A percentile compares a stretch with the other conserved stretches of the same genome.
These are phyloP conservation scores for Didymella lethalis DNA, from an alignment of 2,329 filamentous ascomycete genomes.

Conservation along the genomic window DNA sequence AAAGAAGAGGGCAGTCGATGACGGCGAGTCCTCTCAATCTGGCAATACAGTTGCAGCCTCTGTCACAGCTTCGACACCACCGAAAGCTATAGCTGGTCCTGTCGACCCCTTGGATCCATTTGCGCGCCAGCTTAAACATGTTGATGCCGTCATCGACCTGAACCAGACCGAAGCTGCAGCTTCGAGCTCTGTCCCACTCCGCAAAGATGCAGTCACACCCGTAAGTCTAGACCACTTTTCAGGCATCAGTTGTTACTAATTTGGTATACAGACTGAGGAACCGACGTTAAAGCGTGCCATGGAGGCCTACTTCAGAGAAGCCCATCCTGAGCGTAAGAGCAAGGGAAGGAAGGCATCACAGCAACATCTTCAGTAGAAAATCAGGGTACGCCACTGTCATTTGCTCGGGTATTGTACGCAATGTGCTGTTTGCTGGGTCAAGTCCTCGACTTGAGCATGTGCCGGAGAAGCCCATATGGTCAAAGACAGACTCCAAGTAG, in stretches of 20 bases:
- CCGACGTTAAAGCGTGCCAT: constrained; percentile 14
- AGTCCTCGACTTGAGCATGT: neutral
- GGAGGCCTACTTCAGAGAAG: constrained; percentile 18
- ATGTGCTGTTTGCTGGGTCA: neutral
- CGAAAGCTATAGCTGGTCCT: neutral
- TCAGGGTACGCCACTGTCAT: neutral
- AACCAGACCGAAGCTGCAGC: neutral
- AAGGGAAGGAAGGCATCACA: constrained; percentile 5
- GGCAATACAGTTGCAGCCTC: neutral
- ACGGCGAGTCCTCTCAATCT: neutral
- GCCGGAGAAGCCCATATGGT: neutral
- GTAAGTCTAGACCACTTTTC: neutral
- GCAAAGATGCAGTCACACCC: neutral
- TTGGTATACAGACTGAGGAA: constrained; percentile 1
- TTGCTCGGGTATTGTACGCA: neutral
- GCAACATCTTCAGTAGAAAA: constrained; percentile 3
- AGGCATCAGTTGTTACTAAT: neutral
- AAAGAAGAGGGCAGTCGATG: constrained; percentile 7
- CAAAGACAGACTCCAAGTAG: neutral
- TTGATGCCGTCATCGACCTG: constrained; percentile 9
- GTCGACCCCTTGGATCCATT: constrained; percentile 12
- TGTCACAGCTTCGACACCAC: neutral
- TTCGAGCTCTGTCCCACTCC: neutral
- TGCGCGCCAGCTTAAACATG: constrained; percentile 1
- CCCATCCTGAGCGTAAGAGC: constrained; percentile 2